phyloP scores from a whole-genome alignment of 805 yeast genomes.

The Osmozyma mogii region DNA sequence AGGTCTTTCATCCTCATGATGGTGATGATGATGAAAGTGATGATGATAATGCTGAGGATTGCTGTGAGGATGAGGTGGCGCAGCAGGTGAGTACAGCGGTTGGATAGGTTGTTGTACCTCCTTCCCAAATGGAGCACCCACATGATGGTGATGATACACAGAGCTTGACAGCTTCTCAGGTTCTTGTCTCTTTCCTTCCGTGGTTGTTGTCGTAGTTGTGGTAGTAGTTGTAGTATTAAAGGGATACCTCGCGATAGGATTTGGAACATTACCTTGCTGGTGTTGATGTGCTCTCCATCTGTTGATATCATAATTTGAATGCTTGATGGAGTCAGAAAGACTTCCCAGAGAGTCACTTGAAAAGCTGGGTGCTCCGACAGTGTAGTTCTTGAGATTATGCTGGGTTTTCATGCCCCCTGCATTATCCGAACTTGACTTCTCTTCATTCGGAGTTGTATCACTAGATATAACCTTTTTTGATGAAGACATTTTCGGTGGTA shows the following conservation, averaged over 20 bases:
- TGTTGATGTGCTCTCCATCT: constrained; percentile 10
- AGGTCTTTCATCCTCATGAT: background rate
- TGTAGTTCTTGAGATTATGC: too few relatives aligned
- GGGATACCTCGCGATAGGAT: background rate
- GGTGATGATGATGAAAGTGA: background rate
- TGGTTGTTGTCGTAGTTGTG: constrained; percentile 5
- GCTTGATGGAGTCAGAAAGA: constrained; percentile 2
- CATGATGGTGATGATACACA: constrained; percentile 2
- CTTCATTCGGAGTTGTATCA: too few relatives aligned
- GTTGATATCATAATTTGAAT: constrained; percentile 9
- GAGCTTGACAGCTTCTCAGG: background rate
- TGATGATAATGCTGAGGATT: constrained; percentile 5
- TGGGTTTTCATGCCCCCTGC: too few relatives aligned
- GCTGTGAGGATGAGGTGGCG: constrained; percentile 2
- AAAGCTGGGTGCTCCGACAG: too few relatives aligned
- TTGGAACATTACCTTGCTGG: background rate
- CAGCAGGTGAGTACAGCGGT: too few relatives aligned
- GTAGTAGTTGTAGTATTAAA: constrained; percentile 9
- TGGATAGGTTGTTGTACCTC: background rate
- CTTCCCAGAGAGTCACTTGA: constrained; percentile 2
- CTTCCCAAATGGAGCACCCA: too few relatives aligned
- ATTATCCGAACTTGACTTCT: too few relatives aligned
- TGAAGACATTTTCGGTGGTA: too few relatives aligned
- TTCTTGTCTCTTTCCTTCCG: constrained; percentile 1
- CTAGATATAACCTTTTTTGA: too few relatives aligned